Conservation (phyloP, 306 rosid genomes). For the Sindora glabra region DNA sequence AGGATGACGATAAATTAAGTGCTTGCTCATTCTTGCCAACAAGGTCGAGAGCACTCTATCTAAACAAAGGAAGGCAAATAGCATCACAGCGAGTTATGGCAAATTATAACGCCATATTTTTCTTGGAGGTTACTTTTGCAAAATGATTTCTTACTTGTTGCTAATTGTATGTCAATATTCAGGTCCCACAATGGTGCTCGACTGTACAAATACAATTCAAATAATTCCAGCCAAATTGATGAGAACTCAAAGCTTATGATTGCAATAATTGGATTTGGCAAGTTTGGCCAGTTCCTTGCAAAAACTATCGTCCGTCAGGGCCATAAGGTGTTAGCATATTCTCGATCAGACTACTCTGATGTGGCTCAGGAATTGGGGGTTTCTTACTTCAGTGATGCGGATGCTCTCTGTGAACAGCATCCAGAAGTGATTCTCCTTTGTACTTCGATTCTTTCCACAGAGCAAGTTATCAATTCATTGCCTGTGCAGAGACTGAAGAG, state of each 20-base stretch:
- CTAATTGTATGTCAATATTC: conserved; percentile 6
- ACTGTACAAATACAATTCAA: conserved; percentile 6
- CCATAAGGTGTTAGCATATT: conserved; percentile 68
- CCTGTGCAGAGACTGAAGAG: conserved; percentile 76
- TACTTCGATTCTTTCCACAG: conserved; percentile 81
- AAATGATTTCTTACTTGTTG: too few relatives aligned
- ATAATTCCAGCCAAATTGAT: conserved; percentile 10
- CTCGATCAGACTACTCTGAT: conserved; percentile 62
- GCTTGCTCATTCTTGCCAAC: background rate
- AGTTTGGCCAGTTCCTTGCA: conserved; percentile 88
- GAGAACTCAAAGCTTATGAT: conserved; percentile 54
- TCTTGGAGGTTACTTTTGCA: too few relatives aligned
- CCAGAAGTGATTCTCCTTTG: conserved; percentile 85
- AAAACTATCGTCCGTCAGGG: conserved; percentile 59
- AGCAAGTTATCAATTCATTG: conserved; percentile 61
- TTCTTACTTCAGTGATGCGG: conserved; percentile 47
- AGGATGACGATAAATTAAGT: background rate
- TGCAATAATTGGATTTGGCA: conserved; percentile 79
- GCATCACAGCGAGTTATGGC: background rate
- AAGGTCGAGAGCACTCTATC: background rate
- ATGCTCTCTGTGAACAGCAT: conserved; percentile 86
- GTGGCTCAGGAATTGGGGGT: conserved; percentile 57
- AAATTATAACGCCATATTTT: too few relatives aligned
- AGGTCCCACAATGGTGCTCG: conserved; percentile 23
- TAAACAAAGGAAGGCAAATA: background rate